A percentile compares a stretch with the other conserved stretches of the same genome.
Evolutionary conservation across 352 stramenopile genomes (phyloP).

Genomic region (Pythium dissotocum): DNA sequence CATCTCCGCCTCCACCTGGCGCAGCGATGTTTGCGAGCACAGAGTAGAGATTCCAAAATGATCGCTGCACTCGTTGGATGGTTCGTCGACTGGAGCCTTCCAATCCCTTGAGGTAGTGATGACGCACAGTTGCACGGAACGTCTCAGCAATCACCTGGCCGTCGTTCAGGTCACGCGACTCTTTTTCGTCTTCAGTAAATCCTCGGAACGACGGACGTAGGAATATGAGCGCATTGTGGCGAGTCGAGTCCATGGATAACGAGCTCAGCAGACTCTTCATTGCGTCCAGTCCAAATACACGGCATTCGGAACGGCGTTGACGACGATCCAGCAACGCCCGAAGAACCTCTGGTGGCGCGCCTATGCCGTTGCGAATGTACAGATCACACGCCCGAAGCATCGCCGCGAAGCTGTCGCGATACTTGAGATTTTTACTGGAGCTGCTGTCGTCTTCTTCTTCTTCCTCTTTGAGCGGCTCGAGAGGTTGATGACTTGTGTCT

Average conservation of each 20-base stretch:
- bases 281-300: constrained; percentile 77
- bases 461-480: constrained; percentile 32
- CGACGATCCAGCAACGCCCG: constrained; percentile 69
- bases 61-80: constrained; percentile 53
- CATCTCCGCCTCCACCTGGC: constrained; percentile 23
- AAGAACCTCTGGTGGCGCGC: constrained; percentile 79
- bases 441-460: constrained; percentile 19
- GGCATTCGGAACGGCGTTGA: constrained; percentile 68
- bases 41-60: constrained; percentile 79
- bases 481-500: constrained; percentile 5
- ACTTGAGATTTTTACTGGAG: constrained; percentile 44
- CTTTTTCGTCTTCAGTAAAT: constrained; percentile 85
- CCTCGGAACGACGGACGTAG: constrained; percentile 81
- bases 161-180: constrained; percentile 78
- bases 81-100: constrained; percentile 76
- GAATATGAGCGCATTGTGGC: constrained; percentile 80
- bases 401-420: constrained; percentile 60
- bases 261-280: constrained; percentile 75
- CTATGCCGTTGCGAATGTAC: constrained; percentile 83
- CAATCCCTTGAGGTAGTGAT: constrained; percentile 87
- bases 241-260: constrained; percentile 75
- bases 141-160: constrained; percentile 75
- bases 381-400: constrained; percentile 87
- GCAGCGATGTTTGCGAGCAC: constrained; percentile 63
- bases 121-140: constrained; percentile 81